Base-by-base conservation (phyloP, 441 rosid species). In the Iberis amara region DNA sequence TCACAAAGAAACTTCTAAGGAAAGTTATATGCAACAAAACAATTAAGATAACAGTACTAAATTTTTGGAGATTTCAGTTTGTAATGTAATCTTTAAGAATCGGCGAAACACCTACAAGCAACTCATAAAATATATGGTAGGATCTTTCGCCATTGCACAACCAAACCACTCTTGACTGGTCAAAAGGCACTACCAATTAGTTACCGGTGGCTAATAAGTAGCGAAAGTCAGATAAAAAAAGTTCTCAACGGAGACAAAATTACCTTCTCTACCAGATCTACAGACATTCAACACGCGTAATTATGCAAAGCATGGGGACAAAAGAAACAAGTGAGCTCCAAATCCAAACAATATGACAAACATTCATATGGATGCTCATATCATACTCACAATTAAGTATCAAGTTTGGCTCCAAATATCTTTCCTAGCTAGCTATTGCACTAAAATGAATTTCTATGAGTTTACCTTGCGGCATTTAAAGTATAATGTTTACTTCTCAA, bases 221-320 rank as follows among this genome's bases (percentile, higher is more conserved):
- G n/a, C 39, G 30, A 56, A 55, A 38, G n/a, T 51, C 47, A 32
- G 37, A 32, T 54, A 61, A 38, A 43, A 73, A 58, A 24, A 46
- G 31, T 26, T 45, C 8, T 28, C 33, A 47, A 14, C 31, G 41
- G 35, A 43, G 5, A 41, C 48, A 8, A 73, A 53, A 24, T 62
- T 74, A 84, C 97, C 97, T 90, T 90, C 68, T 90, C 97, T 40
- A 90, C 76, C 51, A 90, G 74, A 73, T 79, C 97, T 90, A 39
- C 47, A 38, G 23, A 9, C 26, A 38, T 46, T 37, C 31, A 57
- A 14, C 41, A 39, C 11, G 39, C 39, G 41, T 39, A 21, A 32
- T 14, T 9, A 48, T 21, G 18, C 2, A 49, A 59, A 52, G 48
- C 43, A 68, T 54, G 54, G 52, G 56, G n/a, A 60, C 21, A 57